phyloP scores from a whole-genome alignment of 805 yeast genomes.

The Grigorovia transvaalensis region DNA sequence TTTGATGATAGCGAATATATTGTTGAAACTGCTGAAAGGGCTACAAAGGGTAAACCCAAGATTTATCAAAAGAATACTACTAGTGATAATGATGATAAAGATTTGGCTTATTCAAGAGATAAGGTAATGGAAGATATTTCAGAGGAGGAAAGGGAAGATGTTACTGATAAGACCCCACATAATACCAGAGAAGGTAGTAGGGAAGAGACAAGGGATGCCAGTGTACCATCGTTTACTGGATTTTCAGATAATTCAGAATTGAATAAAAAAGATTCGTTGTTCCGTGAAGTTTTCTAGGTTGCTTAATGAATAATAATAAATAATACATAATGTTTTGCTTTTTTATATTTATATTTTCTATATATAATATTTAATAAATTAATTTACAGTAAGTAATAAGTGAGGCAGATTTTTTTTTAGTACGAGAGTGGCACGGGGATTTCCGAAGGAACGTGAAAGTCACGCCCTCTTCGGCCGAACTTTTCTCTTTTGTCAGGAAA shows the following conservation, averaged over 20 bases:
- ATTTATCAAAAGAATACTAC: background rate
- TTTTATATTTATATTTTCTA: too few relatives aligned
- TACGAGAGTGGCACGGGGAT: too few relatives aligned
- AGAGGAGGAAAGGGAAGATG: background rate
- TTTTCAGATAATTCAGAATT: slow-evolving; percentile 20
- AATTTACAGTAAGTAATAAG: too few relatives aligned
- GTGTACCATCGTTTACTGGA: slow-evolving; percentile 18
- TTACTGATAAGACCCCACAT: background rate
- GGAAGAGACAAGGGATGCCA: background rate
- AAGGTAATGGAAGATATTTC: slow-evolving; percentile 7
- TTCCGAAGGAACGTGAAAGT: too few relatives aligned
- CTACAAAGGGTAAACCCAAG: slow-evolving; percentile 3
- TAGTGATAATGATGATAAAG: background rate
- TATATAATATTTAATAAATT: too few relatives aligned
- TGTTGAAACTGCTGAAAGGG: slow-evolving; percentile 1
- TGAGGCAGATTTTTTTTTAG: too few relatives aligned
- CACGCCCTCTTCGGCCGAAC: too few relatives aligned
- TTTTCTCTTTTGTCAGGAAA: too few relatives aligned
- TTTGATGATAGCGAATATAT: background rate
- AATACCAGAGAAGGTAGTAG: background rate
- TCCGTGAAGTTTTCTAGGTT: slow-evolving; percentile 13
- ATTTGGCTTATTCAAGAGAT: slow-evolving; percentile 2
- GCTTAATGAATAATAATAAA: background rate
- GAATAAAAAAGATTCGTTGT: slow-evolving; percentile 10
- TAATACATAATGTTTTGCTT: background rate